A percentile compares a stretch with the other conserved stretches of the same genome.
These are phyloP conservation scores for Phyllosticta paracitricarpa DNA, from an alignment of 2,329 filamentous ascomycete species.

Conservation along the genomic window DNA sequence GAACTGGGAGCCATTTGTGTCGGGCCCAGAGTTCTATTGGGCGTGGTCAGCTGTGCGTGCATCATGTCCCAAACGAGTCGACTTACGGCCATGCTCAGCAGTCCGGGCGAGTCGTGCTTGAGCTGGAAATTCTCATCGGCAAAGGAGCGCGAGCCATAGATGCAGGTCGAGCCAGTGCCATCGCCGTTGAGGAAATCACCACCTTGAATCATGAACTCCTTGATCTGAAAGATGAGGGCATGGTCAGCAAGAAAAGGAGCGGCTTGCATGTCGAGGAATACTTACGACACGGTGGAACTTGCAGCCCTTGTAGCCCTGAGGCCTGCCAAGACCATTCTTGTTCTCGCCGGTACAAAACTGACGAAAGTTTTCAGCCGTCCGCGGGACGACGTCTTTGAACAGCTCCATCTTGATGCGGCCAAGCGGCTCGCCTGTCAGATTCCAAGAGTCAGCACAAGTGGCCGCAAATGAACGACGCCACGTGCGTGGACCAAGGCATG, in stretches of 20 bases:
- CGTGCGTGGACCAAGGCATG: conserved; percentile 4
- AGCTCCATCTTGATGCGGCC: conserved; percentile 86
- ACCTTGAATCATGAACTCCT: conserved; percentile 95
- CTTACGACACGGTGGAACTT: conserved; percentile 89
- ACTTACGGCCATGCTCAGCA: conserved; percentile 88
- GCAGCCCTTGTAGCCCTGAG: conserved; percentile 88
- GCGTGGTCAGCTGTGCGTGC: background rate
- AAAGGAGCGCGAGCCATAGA: conserved; percentile 79
- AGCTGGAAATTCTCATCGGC: conserved; percentile 81
- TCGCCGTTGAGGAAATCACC: conserved; percentile 93
- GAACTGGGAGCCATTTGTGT: conserved; percentile 93
- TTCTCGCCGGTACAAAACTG: conserved; percentile 94
- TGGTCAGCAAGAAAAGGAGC: conserved; percentile 4
- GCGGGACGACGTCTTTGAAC: conserved; percentile 72
- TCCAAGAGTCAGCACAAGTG: background rate
- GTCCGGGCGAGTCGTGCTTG: conserved; percentile 67
- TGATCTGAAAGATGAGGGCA: conserved; percentile 50
- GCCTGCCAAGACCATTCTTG: conserved; percentile 64
- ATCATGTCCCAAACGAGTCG: background rate
- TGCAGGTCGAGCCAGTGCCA: conserved; percentile 77
- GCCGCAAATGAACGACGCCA: background rate
- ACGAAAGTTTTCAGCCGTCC: conserved; percentile 92
- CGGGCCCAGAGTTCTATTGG: conserved; percentile 72
- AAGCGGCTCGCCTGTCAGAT: conserved; percentile 61
- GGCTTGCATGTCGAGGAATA: background rate